phyloP scores from a whole-genome alignment of 352 stramenopile genomes.

The Globisporangium perplexum region DNA sequence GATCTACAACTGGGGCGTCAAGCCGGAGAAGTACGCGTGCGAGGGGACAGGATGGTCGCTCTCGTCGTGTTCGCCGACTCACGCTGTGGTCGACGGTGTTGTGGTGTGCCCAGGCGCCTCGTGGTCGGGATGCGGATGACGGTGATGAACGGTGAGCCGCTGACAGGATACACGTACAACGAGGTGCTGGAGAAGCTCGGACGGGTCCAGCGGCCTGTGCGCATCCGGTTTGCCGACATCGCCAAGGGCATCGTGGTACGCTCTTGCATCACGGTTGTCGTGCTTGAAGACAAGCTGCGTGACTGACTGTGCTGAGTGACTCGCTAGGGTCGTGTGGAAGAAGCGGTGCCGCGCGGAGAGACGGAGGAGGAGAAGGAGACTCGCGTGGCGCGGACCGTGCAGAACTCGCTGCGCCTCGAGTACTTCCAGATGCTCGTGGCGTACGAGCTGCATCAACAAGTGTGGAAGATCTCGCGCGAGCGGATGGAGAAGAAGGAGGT shows the following conservation, averaged over 20 bases:
- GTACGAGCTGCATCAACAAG: conserved; percentile 70
- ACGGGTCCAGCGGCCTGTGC: conserved; percentile 52
- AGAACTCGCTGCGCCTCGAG: conserved; percentile 62
- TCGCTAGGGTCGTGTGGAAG: conserved; percentile 48
- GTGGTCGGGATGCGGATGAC: conserved; percentile 79
- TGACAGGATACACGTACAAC: conserved; percentile 75
- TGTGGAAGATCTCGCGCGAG: conserved; percentile 55
- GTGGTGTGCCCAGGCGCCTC: conserved; percentile 31
- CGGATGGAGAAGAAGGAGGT: conserved; percentile 40
- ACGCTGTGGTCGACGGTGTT: neutral
- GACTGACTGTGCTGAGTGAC: neutral
- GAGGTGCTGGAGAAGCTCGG: conserved; percentile 78
- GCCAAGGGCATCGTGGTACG: conserved; percentile 75
- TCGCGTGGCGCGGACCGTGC: conserved; percentile 42
- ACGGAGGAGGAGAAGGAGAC: conserved; percentile 68
- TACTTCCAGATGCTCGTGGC: conserved; percentile 76
- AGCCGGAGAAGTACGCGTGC: conserved; percentile 62
- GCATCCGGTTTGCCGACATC: conserved; percentile 82
- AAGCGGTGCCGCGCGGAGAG: conserved; percentile 53
- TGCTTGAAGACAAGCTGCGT: no score
- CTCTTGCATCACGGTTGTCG: neutral
- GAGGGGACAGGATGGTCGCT: neutral
- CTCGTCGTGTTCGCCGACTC: neutral
- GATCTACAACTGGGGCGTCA: conserved; percentile 90
- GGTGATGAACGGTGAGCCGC: conserved; percentile 67